Evolutionary conservation across 2,329 filamentous ascomycete genomes (phyloP), one percentile per base, ranked within the genome.

Genomic region (Monilinia polystroma): DNA sequence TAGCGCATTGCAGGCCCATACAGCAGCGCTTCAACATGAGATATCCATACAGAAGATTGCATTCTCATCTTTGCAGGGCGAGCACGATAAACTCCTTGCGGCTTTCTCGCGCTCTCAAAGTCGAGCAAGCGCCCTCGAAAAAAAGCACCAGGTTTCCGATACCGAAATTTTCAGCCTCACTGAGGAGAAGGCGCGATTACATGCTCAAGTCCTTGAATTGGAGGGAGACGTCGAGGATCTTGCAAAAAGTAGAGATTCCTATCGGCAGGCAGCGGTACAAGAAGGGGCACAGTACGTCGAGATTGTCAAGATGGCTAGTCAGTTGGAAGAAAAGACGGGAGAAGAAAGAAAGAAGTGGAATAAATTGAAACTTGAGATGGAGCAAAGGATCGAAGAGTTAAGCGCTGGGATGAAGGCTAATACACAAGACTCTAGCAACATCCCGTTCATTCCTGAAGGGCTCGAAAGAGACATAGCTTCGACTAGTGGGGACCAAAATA

Each of bases 21-120:
- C 75, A 18, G 73, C 74, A 18, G 72, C 73, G 60, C 77, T 85
- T 10, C 84, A 85, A 70, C 83, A 84, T 71, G 82, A 85, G 72
- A 78, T 85, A 49, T 83, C 80, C 20, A 76, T 84, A 66, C 84
- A 85, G 70, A 81, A 83, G 5, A 76, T 84, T 23, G 80, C 81
- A 16, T 78, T 84, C 29, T 81, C 83, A 68, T 83, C 81, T 1
- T 76, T 85, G 8, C 83, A 84, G 71, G 77, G 78, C n/a, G 83
- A 85, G 73, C 83, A 86, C 71, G 79, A 84, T 64, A 79, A 78
- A 56, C 77, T 85, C 4, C 78, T 85, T 4, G 79, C 83, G 26
- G 84, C 82, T 35, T 80, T 83, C 29, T 81, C 82, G 43, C 78
- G 81, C 6, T 82, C 83, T 68, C 80, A 82, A 57, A 79, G 78